phyloP scores from a whole-genome alignment of 495 filamentous ascomycete genomes.

The Aspergillus asperescens region DNA sequence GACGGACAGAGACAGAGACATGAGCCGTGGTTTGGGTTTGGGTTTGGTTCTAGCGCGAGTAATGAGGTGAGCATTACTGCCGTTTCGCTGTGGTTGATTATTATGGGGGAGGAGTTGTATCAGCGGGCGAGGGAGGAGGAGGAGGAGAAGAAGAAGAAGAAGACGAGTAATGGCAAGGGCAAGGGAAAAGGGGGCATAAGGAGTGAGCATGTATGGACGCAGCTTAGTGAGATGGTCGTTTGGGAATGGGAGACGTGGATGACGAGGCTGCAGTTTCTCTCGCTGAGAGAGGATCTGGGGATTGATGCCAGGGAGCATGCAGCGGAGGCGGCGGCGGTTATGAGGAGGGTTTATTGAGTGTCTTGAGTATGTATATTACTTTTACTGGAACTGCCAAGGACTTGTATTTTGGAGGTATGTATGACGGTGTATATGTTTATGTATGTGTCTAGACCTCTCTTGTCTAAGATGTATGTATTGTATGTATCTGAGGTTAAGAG shows the following conservation, averaged over 20 bases:
- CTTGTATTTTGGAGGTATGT: background rate
- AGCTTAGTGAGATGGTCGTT: background rate
- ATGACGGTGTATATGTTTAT: background rate
- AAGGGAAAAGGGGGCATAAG: background rate
- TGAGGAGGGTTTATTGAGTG: constrained; percentile 16
- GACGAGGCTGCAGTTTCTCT: constrained; percentile 13
- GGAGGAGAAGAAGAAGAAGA: background rate
- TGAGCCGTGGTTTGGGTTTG: background rate
- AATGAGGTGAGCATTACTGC: background rate
- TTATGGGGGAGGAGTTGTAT: constrained; percentile 27
- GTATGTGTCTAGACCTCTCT: background rate
- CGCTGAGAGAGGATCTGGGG: constrained; percentile 16
- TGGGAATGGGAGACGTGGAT: constrained; percentile 18
- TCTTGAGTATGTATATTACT: background rate
- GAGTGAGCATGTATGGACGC: background rate
- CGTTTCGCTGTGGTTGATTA: constrained; percentile 16
- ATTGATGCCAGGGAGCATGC: constrained; percentile 17
- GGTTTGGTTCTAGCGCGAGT: background rate
- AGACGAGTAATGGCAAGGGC: background rate
- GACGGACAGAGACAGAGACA: too few relatives aligned
- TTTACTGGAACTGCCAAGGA: too few relatives aligned
- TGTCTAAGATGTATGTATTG: background rate
- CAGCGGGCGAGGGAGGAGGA: background rate
- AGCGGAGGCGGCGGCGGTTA: constrained; percentile 21
- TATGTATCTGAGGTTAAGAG: background rate